These are phyloP conservation scores for Eragrostis tef DNA, from an alignment of 202 grass and related monocot genomes.

Conservation along the genomic window DNA sequence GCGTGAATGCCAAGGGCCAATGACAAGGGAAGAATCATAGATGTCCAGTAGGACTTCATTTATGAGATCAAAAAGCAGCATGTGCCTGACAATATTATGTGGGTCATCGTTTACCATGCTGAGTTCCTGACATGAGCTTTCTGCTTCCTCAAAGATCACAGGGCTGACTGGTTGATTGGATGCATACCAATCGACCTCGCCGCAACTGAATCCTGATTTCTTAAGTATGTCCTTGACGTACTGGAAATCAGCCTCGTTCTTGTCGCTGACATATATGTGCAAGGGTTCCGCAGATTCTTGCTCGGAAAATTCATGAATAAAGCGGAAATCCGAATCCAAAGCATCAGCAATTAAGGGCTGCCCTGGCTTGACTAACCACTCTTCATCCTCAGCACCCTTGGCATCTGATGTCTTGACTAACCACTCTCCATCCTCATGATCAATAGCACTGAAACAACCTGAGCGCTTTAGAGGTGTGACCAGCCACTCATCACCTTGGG, in stretches of 20 bases:
- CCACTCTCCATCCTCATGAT: slow-evolving; percentile 46
- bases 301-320: slow-evolving; percentile 41
- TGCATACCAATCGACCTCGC: slow-evolving; percentile 62
- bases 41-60: slow-evolving; percentile 79
- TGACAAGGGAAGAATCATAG: slow-evolving; percentile 60
- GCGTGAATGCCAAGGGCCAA: slow-evolving; percentile 52
- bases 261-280: slow-evolving; percentile 66
- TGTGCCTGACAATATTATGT: slow-evolving; percentile 54
- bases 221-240: slow-evolving; percentile 82
- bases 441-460: background rate
- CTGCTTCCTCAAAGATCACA: slow-evolving; percentile 69
- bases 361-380: slow-evolving; percentile 50
- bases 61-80: slow-evolving; percentile 94
- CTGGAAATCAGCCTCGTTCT: slow-evolving; percentile 76
- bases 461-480: slow-evolving; percentile 43
- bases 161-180: slow-evolving; percentile 70
- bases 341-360: slow-evolving; percentile 29
- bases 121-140: slow-evolving; percentile 50
- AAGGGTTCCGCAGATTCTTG: slow-evolving; percentile 42
- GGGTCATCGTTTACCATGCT: slow-evolving; percentile 46
- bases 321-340: slow-evolving; percentile 45
- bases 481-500: slow-evolving; percentile 37
- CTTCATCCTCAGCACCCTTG: slow-evolving; percentile 46
- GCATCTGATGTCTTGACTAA: slow-evolving; percentile 37
- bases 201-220: slow-evolving; percentile 72